Evolutionary conservation across 352 stramenopile genomes (phyloP).

Genomic region (Pythium myriotylum): DNA sequence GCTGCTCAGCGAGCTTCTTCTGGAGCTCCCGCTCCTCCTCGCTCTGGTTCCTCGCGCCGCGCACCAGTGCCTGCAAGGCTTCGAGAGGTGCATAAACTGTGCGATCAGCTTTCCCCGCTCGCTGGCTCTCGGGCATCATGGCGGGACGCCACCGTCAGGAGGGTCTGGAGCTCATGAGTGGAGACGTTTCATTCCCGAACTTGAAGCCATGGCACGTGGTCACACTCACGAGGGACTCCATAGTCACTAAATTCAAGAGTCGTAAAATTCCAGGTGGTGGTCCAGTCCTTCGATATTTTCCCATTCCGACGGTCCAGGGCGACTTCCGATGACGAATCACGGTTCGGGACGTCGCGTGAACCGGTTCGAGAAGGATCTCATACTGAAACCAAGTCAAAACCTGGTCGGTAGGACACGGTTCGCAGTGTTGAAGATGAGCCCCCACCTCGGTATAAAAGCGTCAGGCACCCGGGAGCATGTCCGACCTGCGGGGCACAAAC

Average conservation of each 20-base stretch:
- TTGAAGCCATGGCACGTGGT: slow-evolving; percentile 18
- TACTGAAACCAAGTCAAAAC: slow-evolving; percentile 11
- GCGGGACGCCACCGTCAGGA: too few species aligned
- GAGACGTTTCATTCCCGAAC: background rate
- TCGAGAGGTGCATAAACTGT: slow-evolving; percentile 49
- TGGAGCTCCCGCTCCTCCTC: slow-evolving; percentile 42
- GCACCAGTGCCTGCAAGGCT: slow-evolving; percentile 43
- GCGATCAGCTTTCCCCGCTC: background rate
- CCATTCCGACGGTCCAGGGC: slow-evolving; percentile 8
- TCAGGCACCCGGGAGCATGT: slow-evolving; percentile 2
- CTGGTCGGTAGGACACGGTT: slow-evolving; percentile 3
- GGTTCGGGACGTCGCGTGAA: background rate
- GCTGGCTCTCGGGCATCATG: slow-evolving; percentile 1
- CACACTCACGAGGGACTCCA: background rate
- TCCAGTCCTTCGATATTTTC: background rate
- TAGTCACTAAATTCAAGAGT: background rate
- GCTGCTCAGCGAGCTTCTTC: slow-evolving; percentile 38
- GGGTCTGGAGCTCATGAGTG: too few species aligned
- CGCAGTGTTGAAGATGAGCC: slow-evolving; percentile 14
- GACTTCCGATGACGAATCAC: slow-evolving; percentile 2
- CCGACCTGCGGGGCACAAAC: slow-evolving; percentile 8
- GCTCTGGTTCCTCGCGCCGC: slow-evolving; percentile 37
- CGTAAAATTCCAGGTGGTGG: background rate
- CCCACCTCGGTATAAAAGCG: slow-evolving; percentile 11
- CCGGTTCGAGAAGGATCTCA: slow-evolving; percentile 17